Evolutionary conservation across 345 rosid species (phyloP), one percentile per base, ranked within the genome.

Genomic region (Brassica carinata): DNA sequence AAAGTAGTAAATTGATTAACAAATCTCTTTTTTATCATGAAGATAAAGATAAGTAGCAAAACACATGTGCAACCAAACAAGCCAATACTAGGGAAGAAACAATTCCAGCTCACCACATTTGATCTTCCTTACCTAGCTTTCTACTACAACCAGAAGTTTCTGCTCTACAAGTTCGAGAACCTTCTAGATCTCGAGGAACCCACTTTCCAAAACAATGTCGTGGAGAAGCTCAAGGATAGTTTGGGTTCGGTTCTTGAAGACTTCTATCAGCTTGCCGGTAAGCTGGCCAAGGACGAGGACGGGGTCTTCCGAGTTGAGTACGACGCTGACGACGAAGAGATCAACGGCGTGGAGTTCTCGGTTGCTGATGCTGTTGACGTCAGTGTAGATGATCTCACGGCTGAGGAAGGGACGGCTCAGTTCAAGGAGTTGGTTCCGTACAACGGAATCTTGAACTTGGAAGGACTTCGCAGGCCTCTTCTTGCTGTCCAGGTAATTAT

Each of bases 111-210:
- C 79, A 86, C 90, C 65, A 96, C 98, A 0, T 96, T 93, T 74
- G 99, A 96, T 81, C 96, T 96, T 55, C 99, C 99, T 4, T 93
- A 92, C 82, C 72, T 96, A 10, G 94, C 88, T 8, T 90, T 93
- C 75, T 89, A 88, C 77, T 96, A 93, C 83, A 93, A 96, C 91
- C 99, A 93, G 82, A 96, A 96, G 90, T 78, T 96, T 78, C 43
- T 96, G 33, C 75, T 93, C 75, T 96, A 96, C 86, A 90, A 81
- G 74, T 75, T 76, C 73, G 8, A 81, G 53, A 81, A 71, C 40
- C 31, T 75, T 81, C 55, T 40, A 2, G 83, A 75, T 57, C 80
- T 81, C 8, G 79, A 75, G 17, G 80, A 81, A n/a, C 58, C 69
- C 13, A 48, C 68, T 4, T 76, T 81, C 73, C 57, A 76, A 40